Conservation (phyloP, 139 green algal genomes). For the Edaphochlamys debaryana region DNA sequence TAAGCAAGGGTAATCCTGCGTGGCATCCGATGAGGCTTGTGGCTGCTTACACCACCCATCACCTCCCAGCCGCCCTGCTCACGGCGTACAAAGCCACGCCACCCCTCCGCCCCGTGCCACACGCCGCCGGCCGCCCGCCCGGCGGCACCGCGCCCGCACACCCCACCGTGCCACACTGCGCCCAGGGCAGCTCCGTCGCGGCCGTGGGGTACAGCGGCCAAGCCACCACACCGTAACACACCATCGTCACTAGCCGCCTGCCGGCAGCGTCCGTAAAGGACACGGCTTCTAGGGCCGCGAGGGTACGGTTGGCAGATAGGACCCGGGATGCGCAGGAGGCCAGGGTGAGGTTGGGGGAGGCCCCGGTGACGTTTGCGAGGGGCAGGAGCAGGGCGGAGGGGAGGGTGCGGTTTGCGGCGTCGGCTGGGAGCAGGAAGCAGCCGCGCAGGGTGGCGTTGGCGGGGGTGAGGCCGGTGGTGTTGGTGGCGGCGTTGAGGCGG, state of each 20-base stretch:
- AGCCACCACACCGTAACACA: constrained; percentile 1
- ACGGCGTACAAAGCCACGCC: background rate
- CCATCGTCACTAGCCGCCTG: background rate
- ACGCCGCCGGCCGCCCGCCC: background rate
- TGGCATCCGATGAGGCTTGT: no score
- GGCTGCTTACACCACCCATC: no score
- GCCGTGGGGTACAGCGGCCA: no score
- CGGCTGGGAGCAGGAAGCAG: background rate
- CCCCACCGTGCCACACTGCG: background rate
- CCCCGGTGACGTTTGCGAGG: background rate
- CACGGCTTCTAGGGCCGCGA: background rate
- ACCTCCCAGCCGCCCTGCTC: no score
- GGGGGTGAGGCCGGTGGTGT: background rate
- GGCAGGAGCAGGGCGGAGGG: background rate
- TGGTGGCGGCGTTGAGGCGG: background rate
- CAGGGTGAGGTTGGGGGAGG: background rate
- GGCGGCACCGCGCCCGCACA: no score
- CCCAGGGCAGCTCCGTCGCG: background rate
- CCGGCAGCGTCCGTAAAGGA: background rate
- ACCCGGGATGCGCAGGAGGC: background rate
- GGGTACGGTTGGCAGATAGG: background rate
- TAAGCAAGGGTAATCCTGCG: no score
- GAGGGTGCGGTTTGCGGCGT: background rate
- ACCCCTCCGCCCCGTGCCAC: background rate
- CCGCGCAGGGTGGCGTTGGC: background rate